These are phyloP conservation scores for Botryosphaeria dothidea DNA, from an alignment of 2,329 filamentous ascomycete genomes.

Conservation along the genomic window DNA sequence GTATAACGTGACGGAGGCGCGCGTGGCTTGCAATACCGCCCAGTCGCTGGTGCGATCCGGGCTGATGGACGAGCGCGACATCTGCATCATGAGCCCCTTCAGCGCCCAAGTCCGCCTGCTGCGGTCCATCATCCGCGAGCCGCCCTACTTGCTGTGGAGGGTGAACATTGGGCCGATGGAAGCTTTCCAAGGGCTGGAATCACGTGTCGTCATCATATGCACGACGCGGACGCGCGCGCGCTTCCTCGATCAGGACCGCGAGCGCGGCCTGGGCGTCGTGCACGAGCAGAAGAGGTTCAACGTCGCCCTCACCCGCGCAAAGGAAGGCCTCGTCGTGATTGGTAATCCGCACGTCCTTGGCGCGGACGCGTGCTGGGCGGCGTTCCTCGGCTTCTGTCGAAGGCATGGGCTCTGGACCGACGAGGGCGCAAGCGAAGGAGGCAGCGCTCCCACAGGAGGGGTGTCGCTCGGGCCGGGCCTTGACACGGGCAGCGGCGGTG, in stretches of 20 bases:
- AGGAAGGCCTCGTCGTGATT: constrained; percentile 44
- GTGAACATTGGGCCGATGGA: constrained; percentile 50
- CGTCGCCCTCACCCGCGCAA: constrained; percentile 48
- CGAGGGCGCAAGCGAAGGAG: constrained; percentile 3
- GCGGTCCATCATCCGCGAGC: constrained; percentile 36
- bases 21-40: constrained; percentile 33
- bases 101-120: constrained; percentile 46
- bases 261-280: constrained; percentile 38
- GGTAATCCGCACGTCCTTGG: constrained; percentile 41
- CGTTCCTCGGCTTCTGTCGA: constrained; percentile 40
- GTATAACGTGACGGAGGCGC: constrained; percentile 36
- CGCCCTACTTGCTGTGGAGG: constrained; percentile 29
- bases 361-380: constrained; percentile 39
- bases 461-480: constrained; percentile 1
- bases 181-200: constrained; percentile 49
- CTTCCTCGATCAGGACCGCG: constrained; percentile 35
- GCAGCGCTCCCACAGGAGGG: background rate
- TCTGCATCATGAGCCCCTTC: constrained; percentile 49
- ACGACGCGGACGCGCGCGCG: constrained; percentile 40
- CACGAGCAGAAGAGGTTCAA: constrained; percentile 43
- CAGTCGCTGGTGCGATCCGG: constrained; percentile 29
- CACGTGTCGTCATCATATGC: constrained; percentile 45
- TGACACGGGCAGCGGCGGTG: background rate
- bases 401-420: constrained; percentile 38
- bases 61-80: constrained; percentile 34